Conservation (phyloP, 2,329 filamentous ascomycete genomes). For the Talaromyces sp. region DNA sequence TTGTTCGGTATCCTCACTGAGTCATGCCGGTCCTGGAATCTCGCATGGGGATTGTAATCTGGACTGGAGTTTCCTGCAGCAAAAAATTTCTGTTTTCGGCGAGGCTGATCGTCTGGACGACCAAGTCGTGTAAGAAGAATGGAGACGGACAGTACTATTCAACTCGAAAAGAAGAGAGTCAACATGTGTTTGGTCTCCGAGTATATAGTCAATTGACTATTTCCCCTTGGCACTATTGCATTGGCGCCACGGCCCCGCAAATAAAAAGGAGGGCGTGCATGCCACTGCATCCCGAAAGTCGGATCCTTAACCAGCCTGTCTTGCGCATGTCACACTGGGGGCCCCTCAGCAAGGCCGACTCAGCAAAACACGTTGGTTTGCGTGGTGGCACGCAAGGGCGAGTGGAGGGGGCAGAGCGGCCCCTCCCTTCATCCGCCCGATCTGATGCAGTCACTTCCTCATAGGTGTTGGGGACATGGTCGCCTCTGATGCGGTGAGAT, state of each 20-base stretch:
- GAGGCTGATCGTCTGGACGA: background rate
- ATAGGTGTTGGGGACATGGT: constrained; percentile 1
- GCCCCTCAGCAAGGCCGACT: background rate
- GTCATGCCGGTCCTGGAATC: background rate
- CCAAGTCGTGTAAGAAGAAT: background rate
- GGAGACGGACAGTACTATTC: background rate
- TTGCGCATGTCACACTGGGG: background rate
- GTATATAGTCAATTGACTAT: background rate
- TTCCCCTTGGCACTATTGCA: background rate
- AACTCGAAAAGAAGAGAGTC: background rate
- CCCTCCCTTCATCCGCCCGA: background rate
- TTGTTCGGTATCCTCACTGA: background rate
- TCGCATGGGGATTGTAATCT: background rate
- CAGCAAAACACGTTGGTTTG: background rate
- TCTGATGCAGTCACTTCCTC: background rate
- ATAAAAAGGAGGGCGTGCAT: background rate
- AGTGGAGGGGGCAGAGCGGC: background rate
- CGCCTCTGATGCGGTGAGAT: constrained; percentile 25
- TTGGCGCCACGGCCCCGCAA: background rate
- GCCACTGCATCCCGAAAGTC: background rate
- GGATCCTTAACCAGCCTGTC: background rate
- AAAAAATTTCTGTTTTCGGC: background rate
- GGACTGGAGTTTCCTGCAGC: background rate
- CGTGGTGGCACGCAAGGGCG: background rate
- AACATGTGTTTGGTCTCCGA: background rate